phyloP scores from a whole-genome alignment of 352 stramenopile genomes.

The Globisporangium recalcitrans region DNA sequence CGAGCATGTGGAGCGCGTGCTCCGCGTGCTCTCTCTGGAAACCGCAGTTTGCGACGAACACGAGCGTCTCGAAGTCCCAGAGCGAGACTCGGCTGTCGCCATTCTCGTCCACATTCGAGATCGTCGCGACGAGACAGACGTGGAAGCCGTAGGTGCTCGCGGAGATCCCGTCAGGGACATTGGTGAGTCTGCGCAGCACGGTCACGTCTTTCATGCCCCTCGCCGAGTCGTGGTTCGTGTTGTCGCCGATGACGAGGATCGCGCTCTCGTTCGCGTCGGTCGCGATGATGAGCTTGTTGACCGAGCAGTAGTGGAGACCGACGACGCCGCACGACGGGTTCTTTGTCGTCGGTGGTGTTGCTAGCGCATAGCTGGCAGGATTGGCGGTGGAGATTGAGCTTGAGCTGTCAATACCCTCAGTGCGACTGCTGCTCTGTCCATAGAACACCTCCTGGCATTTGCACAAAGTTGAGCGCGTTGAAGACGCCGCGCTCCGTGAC shows the following conservation, averaged over 20 bases:
- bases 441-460: slow-evolving; percentile 55
- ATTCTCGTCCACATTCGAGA: slow-evolving; percentile 30
- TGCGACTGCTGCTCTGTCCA: background rate
- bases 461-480: slow-evolving; percentile 72
- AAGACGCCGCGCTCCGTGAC: slow-evolving; percentile 61
- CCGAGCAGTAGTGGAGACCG: slow-evolving; percentile 65
- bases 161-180: slow-evolving; percentile 46
- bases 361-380: background rate
- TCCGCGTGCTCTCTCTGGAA: slow-evolving; percentile 18
- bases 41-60: slow-evolving; percentile 33
- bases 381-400: background rate
- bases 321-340: slow-evolving; percentile 40
- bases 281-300: slow-evolving; percentile 66
- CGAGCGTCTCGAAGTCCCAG: slow-evolving; percentile 79
- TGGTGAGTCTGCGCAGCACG: slow-evolving; percentile 52
- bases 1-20: slow-evolving; percentile 33
- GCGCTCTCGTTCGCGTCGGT: slow-evolving; percentile 37
- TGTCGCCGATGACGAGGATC: slow-evolving; percentile 68
- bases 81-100: slow-evolving; percentile 34
- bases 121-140: slow-evolving; percentile 58
- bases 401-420: background rate
- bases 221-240: slow-evolving; percentile 37
- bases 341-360: background rate
- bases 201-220: slow-evolving; percentile 36
- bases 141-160: slow-evolving; percentile 64